phyloP scores from a whole-genome alignment of 148 eudicot species.

The Persicaria tinctoria region DNA sequence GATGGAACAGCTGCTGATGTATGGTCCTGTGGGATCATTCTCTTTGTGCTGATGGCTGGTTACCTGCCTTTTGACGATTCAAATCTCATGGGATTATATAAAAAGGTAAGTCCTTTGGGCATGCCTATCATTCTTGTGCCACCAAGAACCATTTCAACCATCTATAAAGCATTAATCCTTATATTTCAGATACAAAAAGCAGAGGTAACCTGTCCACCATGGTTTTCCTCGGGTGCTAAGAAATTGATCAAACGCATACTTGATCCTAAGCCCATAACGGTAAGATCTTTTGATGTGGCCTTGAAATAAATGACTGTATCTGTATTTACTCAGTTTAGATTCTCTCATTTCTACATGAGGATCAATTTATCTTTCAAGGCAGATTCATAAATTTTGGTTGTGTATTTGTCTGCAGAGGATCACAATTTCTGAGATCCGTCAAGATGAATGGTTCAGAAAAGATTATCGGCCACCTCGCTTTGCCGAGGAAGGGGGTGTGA shows the following conservation, averaged over 20 bases:
- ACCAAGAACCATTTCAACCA: not conserved
- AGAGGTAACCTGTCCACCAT: slow-evolving; percentile 47
- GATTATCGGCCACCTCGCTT: slow-evolving; percentile 64
- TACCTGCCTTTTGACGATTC: slow-evolving; percentile 84
- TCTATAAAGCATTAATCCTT: not conserved
- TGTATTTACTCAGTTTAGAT: not conserved
- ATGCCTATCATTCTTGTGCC: not conserved
- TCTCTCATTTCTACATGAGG: not conserved
- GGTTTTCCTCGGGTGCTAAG: slow-evolving; percentile 63
- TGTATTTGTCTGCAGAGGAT: slow-evolving; percentile 46
- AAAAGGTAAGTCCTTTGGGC: slow-evolving; percentile 39
- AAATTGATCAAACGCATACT: slow-evolving; percentile 61
- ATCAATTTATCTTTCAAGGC: not conserved
- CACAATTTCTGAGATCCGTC: slow-evolving; percentile 53
- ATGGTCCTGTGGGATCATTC: slow-evolving; percentile 92
- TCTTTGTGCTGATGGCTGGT: slow-evolving; percentile 89
- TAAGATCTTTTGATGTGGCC: slow-evolving; percentile 26
- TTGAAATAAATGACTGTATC: not conserved
- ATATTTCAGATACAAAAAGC: slow-evolving; percentile 60
- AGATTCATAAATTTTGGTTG: not conserved
- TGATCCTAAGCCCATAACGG: slow-evolving; percentile 77
- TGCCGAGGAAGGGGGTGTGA: slow-evolving; percentile 58
- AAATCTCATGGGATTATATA: slow-evolving; percentile 54
- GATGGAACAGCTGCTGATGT: slow-evolving; percentile 80
- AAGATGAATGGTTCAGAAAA: slow-evolving; percentile 81